Evolutionary conservation across 768 basidiomycete species (phyloP), one percentile per base, ranked within the genome.

Genomic region (Leccinum obscurum): DNA sequence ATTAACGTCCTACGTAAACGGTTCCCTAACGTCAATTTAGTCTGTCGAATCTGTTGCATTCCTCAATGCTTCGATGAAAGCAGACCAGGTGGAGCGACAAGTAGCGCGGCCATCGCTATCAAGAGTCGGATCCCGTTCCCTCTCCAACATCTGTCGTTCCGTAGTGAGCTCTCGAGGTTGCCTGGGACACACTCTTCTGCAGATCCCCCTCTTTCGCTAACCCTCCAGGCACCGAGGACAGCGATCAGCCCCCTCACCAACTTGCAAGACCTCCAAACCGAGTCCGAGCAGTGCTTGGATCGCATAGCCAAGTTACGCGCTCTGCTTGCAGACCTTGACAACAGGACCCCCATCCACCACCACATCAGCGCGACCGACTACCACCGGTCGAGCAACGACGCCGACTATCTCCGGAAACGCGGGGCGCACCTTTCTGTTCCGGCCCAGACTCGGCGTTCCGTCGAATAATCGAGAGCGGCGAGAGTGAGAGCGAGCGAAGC

Each of bases 251-350:
- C 97, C 7, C 84, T 99, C 39, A 85, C 93, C 7, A 99, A 99
- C 73, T 80, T 99, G 8, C 92, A 97, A 68, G 90, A 93, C 63
- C 83, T 99, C 11, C 93, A 95, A 69, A 84, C 90, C 6, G 93
- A 97, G 70, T 95, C 94, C 0, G 84, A 89, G 52, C 83, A 86
- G 52, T 95, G 95, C 68, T 80, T 98, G 6, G 76, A 80, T 49
- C 86, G 90, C 51, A 92, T 98, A 61, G 78, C 82, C 8, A 80
- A 85, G 28, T 80, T 98, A 6, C 90, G 92, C 24, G 70, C 73
- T 0, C 82, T 92, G 54, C 80, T 99, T 11, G 79, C 78, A 48
- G 86, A 91, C 24, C 88, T 96, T 2, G 92, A 95, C 68, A 80
- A 84, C 63, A 83, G 85, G 53, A 83, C 86, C 17, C 92, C 95